phyloP scores from a whole-genome alignment of 2,329 filamentous ascomycete species.

The Botrytis squamosa region DNA sequence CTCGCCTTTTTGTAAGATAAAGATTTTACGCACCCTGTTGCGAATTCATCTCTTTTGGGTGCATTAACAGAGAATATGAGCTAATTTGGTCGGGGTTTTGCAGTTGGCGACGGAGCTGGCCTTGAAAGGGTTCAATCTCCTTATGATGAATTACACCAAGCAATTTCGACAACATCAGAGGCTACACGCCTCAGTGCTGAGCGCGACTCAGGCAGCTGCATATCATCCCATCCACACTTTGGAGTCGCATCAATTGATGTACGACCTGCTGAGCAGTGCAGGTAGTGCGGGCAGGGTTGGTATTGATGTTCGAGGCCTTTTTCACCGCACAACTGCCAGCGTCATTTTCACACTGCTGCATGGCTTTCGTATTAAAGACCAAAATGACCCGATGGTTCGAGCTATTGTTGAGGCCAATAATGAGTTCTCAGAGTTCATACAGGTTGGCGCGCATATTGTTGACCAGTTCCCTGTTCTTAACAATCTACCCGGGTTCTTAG shows the following conservation, averaged over 20 bases:
- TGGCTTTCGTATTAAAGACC: slow-evolving; percentile 15
- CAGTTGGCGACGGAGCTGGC: slow-evolving; percentile 11
- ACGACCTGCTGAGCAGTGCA: slow-evolving; percentile 1
- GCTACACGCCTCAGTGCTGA: slow-evolving; percentile 8
- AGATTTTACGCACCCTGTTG: neutral
- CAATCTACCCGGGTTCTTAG: slow-evolving; percentile 10
- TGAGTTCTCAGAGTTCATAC: slow-evolving; percentile 13
- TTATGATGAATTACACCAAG: slow-evolving; percentile 15
- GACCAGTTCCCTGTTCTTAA: slow-evolving; percentile 11
- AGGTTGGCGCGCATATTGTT: slow-evolving; percentile 6
- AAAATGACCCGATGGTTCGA: neutral
- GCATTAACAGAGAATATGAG: neutral
- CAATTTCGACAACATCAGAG: slow-evolving; percentile 13
- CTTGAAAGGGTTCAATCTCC: slow-evolving; percentile 9
- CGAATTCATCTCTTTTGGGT: neutral
- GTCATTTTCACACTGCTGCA: slow-evolving; percentile 5
- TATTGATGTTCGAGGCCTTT: slow-evolving; percentile 2
- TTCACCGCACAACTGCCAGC: slow-evolving; percentile 7
- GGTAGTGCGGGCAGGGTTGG: neutral
- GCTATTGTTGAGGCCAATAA: slow-evolving; percentile 11
- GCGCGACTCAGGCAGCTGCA: slow-evolving; percentile 1
- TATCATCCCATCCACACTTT: slow-evolving; percentile 5
- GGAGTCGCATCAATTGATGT: slow-evolving; percentile 15
- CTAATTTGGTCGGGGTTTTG: neutral
- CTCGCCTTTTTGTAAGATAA: slow-evolving; percentile 17